Conservation (phyloP, 2,329 filamentous ascomycete genomes). For the Trichophyton benhamiae region DNA sequence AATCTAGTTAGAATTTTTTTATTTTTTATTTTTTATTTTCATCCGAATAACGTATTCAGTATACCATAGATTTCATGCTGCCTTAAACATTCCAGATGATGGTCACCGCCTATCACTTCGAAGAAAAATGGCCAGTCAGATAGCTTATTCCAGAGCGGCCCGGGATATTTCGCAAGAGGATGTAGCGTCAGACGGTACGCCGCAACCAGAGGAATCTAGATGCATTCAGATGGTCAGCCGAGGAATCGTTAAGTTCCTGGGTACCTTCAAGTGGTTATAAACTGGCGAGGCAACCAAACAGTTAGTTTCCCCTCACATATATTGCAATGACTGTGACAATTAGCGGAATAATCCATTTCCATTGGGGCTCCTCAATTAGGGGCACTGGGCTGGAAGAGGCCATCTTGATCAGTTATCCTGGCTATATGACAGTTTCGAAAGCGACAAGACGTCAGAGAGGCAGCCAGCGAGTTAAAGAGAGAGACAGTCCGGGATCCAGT, state of each 20-base stretch:
- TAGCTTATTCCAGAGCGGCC: constrained; percentile 11
- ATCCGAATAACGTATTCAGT: not conserved
- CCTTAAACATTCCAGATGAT: constrained; percentile 11
- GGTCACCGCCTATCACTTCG: constrained; percentile 9
- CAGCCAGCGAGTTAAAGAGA: not conserved
- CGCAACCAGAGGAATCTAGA: not conserved
- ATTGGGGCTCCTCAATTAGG: not conserved
- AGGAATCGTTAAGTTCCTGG: not conserved
- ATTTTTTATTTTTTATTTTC: not conserved
- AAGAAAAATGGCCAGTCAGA: constrained; percentile 7
- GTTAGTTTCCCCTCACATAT: not conserved
- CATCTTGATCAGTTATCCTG: not conserved
- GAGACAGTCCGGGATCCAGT: not conserved
- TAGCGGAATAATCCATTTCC: not conserved
- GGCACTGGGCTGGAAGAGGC: not conserved
- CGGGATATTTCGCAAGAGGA: constrained; percentile 14
- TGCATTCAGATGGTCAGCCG: not conserved
- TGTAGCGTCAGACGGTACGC: constrained; percentile 13
- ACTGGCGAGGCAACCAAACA: not conserved
- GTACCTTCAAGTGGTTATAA: not conserved
- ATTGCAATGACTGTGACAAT: not conserved
- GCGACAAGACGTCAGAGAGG: not conserved
- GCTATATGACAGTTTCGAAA: not conserved
- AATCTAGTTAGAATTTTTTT: not conserved
- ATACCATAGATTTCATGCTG: constrained; percentile 25